These are phyloP conservation scores for Neophaeococcomyces aloes DNA, from an alignment of 2,329 filamentous ascomycete species.

Conservation along the genomic window DNA sequence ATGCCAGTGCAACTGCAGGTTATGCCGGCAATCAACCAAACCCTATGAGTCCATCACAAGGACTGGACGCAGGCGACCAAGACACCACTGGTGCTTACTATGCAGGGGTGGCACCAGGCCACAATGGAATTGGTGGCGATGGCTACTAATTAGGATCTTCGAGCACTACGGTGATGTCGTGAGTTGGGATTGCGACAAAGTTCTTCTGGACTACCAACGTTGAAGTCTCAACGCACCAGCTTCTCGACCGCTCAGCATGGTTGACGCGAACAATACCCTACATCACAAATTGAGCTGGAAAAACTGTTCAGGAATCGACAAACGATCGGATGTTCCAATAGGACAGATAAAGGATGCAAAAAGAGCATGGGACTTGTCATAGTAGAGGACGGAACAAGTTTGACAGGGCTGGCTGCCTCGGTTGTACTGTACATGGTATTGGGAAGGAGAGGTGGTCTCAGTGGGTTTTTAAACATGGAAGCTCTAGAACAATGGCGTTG, in stretches of 20 bases:
- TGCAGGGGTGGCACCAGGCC: constrained; percentile 37
- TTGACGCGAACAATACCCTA: too few species aligned
- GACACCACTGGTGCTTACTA: constrained; percentile 33
- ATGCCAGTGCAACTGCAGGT: constrained; percentile 24
- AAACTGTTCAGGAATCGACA: background rate
- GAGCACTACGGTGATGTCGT: background rate
- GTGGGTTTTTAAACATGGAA: background rate
- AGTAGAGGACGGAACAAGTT: background rate
- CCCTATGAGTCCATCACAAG: constrained; percentile 6
- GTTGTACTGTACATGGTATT: constrained; percentile 2
- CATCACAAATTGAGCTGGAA: too few species aligned
- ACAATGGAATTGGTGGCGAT: constrained; percentile 32
- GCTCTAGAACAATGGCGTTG: constrained; percentile 3
- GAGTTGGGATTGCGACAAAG: too few species aligned
- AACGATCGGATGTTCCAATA: background rate
- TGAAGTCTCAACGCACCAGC: constrained; percentile 2
- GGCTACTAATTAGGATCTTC: constrained; percentile 2
- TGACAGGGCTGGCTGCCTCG: background rate
- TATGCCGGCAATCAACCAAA: constrained; percentile 18
- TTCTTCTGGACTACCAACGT: constrained; percentile 13
- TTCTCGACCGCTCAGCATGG: too few species aligned
- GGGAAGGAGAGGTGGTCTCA: background rate
- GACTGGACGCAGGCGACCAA: constrained; percentile 26
- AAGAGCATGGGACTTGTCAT: constrained; percentile 1
- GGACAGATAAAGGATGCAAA: background rate